phyloP scores from a whole-genome alignment of 2,329 filamentous ascomycete genomes.

The Dothistroma pini region DNA sequence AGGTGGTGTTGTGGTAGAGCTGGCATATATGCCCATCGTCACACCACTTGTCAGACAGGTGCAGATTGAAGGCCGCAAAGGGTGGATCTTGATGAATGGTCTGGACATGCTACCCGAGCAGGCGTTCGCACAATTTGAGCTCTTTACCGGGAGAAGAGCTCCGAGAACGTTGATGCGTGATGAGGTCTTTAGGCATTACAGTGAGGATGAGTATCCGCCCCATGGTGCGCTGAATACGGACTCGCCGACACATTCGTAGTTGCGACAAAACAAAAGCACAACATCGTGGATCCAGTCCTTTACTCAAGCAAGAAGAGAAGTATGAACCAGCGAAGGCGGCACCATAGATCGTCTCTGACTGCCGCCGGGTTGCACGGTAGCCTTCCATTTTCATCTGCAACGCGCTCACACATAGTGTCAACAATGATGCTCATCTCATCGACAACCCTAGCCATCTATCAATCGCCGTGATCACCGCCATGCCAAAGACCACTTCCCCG shows the following conservation, averaged over 20 bases:
- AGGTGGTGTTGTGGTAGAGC: conserved; percentile 65
- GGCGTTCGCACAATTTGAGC: conserved; percentile 75
- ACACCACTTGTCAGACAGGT: conserved; percentile 69
- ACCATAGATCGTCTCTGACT: no score
- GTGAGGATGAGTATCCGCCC: conserved; percentile 23
- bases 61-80: conserved; percentile 53
- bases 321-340: no score
- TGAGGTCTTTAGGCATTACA: conserved; percentile 49
- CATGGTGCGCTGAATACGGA: conserved; percentile 24
- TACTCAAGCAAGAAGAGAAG: no score
- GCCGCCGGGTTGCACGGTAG: no score
- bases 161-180: conserved; percentile 68
- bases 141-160: conserved; percentile 71
- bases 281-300: conserved; percentile 51
- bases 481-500: not conserved
- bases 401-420: no score
- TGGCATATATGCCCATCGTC: conserved; percentile 67
- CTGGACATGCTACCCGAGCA: conserved; percentile 74
- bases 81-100: conserved; percentile 74
- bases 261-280: not conserved
- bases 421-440: not conserved
- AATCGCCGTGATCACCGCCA: not conserved
- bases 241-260: conserved; percentile 15
- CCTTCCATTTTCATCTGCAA: no score
- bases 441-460: not conserved